Conservation (phyloP, 371 early-diverging fungal genomes). For the Circinella minor region DNA sequence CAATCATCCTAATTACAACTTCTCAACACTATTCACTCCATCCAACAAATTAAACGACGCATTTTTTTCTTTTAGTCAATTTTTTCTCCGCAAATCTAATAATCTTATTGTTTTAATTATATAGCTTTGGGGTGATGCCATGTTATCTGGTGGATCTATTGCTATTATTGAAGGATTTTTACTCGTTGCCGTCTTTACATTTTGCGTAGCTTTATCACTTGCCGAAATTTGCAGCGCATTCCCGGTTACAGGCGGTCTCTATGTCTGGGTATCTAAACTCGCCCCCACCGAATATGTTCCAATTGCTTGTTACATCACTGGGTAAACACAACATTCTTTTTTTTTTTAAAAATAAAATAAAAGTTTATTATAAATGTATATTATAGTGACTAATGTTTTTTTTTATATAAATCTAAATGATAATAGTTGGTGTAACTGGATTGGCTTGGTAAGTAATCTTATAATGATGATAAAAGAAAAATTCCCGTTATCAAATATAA, state of each 20-base stretch:
- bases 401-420: too few relatives aligned
- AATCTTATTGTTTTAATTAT: background rate
- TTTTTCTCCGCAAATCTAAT: background rate
- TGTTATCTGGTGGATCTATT: constrained; percentile 72
- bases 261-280: constrained; percentile 65
- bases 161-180: constrained; percentile 77
- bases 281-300: constrained; percentile 61
- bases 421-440: constrained; percentile 60
- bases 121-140: constrained; percentile 59
- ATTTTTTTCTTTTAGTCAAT: too few relatives aligned
- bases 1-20: background rate
- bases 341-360: too few relatives aligned
- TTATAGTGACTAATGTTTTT: too few relatives aligned
- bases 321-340: too few relatives aligned
- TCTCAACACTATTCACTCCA: background rate
- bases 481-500: background rate
- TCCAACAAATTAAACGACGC: background rate
- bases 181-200: constrained; percentile 63
- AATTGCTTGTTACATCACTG: constrained; percentile 58
- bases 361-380: too few relatives aligned
- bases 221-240: constrained; percentile 79
- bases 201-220: constrained; percentile 67
- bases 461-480: constrained; percentile 14
- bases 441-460: constrained; percentile 46
- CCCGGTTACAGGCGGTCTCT: constrained; percentile 69